Evolutionary conservation across 768 basidiomycete genomes (phyloP), one percentile per base, ranked within the genome.

Genomic region (Kwoniella mangroviensis): DNA sequence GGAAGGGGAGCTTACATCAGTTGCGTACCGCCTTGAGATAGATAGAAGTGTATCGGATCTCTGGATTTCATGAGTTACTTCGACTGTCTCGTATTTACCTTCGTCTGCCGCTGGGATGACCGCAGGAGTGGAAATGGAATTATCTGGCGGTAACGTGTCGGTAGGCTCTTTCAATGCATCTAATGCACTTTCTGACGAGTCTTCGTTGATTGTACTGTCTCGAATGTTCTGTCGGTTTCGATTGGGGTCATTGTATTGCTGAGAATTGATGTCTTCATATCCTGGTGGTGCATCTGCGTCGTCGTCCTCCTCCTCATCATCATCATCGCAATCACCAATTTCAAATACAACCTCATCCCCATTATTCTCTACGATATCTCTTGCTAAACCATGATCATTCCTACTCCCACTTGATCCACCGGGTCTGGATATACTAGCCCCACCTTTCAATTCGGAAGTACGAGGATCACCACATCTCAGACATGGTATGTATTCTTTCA

Each of bases 401-500:
- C 59, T 49, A 56, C 63, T 65, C 21, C 59, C 65, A 11, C 15
- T 26, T 34, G 6, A 34, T 7, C 0, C 34, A 34, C 34, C 1
- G 62, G 7, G 13, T 51, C 26, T 26, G 62, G 22, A 49, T 11
- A 11, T 3, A 49, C 54, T 17, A 21, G 45, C 22, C 2, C 56
- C 58, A n/a, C 70, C 64, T 19, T 52, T 34, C 28, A 64, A 34
- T 60, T 68, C 69, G 12, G 59, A 19, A 52, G 68, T 64, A 53
- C 71, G 45, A 5, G 72, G 73, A 73, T 80, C 74, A 4, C 79
- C 81, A 67, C 81, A 82, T 40, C 73, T 49, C 3, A 82, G 65
- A 74, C 81, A 82, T 3, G 81, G 81, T 54, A 72, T 63, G 34
- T 79, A 82, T 19, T 78, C 75, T 52, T 66, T 77, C 54, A 82